A percentile compares a stretch with the other conserved stretches of the same genome.
Conservation (phyloP, 192 early-diverging fungal species). For the Linnemannia schmuckeri region DNA sequence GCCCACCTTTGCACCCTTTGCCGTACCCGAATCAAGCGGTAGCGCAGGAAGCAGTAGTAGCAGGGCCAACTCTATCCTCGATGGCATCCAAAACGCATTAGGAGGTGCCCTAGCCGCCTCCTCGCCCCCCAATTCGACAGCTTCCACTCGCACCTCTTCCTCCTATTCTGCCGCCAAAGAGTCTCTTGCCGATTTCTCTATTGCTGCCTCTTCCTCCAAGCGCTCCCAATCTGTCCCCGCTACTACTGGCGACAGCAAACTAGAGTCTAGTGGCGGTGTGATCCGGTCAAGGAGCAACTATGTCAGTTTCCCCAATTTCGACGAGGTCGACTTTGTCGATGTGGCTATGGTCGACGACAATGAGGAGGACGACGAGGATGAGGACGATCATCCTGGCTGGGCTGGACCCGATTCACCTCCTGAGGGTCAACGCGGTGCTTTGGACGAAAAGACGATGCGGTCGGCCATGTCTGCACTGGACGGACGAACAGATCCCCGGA, state of each 20-base stretch:
- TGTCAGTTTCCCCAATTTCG: conserved; percentile 55
- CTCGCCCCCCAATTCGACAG: neutral
- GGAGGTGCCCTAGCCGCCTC: conserved; percentile 17
- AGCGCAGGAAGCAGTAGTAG: conserved; percentile 17
- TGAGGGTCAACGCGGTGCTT: conserved; percentile 9
- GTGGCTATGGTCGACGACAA: conserved; percentile 50
- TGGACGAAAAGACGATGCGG: conserved; percentile 33
- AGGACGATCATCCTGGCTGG: conserved; percentile 31
- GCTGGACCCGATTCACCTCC: conserved; percentile 37
- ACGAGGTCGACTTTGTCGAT: conserved; percentile 55
- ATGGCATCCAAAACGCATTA: conserved; percentile 38
- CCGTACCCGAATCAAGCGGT: conserved; percentile 2
- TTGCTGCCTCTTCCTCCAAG: conserved; percentile 36
- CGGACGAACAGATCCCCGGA: neutral
- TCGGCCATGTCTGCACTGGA: neutral
- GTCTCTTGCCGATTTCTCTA: conserved; percentile 46
- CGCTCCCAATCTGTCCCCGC: neutral
- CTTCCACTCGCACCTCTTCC: conserved; percentile 5
- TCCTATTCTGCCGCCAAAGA: conserved; percentile 46
- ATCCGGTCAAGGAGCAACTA: conserved; percentile 49
- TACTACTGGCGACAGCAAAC: neutral
- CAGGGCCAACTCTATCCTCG: conserved; percentile 34
- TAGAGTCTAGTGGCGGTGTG: conserved; percentile 9
- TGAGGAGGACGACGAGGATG: conserved; percentile 49
- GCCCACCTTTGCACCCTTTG: conserved; percentile 40